A percentile compares a stretch with the other conserved stretches of the same genome.
Conservation (phyloP, 1,139 yeast species). For the Magnusiomyces starmeri region DNA sequence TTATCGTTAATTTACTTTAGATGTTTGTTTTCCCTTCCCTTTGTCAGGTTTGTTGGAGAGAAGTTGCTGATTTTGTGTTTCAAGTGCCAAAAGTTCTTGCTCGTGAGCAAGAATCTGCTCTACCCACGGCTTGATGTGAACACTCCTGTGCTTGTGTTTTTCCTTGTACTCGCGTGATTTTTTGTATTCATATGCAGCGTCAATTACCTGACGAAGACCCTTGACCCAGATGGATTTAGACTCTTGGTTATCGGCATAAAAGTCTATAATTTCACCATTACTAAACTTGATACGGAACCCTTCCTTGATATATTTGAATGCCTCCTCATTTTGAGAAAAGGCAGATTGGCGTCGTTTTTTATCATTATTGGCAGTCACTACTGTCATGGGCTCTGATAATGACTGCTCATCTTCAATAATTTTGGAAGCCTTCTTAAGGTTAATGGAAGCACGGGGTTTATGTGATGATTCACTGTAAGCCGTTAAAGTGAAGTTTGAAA, state of each 20-base stretch:
- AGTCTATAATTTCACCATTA: slow-evolving; percentile 62
- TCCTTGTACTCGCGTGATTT: slow-evolving; percentile 11
- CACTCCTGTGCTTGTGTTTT: slow-evolving; percentile 24
- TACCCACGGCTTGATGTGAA: slow-evolving; percentile 29
- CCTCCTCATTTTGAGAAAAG: slow-evolving; percentile 29
- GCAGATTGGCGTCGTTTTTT: slow-evolving; percentile 27
- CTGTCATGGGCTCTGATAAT: slow-evolving; percentile 23
- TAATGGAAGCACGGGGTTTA: slow-evolving; percentile 64
- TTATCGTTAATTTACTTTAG: too few relatives aligned
- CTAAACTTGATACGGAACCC: slow-evolving; percentile 53
- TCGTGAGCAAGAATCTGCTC: slow-evolving; percentile 28
- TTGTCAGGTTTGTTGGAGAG: too few relatives aligned
- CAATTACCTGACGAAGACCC: slow-evolving; percentile 22
- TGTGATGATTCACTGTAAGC: slow-evolving; percentile 59
- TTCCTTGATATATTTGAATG: slow-evolving; percentile 23
- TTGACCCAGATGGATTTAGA: slow-evolving; percentile 49
- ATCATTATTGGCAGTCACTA: slow-evolving; percentile 23
- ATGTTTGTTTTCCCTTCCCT: too few relatives aligned
- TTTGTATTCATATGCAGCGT: slow-evolving; percentile 21
- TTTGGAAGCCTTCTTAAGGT: slow-evolving; percentile 52
- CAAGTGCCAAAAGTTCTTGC: too few relatives aligned
- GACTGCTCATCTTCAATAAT: slow-evolving; percentile 29
- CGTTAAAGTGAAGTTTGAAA: slow-evolving; percentile 44
- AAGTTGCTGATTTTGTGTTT: too few relatives aligned
- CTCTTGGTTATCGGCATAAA: slow-evolving; percentile 51